A percentile compares a stretch with the other conserved stretches of the same genome.
phyloP scores from a whole-genome alignment of 139 green algal species.

The Chlamydomonas sphaeroides region DNA sequence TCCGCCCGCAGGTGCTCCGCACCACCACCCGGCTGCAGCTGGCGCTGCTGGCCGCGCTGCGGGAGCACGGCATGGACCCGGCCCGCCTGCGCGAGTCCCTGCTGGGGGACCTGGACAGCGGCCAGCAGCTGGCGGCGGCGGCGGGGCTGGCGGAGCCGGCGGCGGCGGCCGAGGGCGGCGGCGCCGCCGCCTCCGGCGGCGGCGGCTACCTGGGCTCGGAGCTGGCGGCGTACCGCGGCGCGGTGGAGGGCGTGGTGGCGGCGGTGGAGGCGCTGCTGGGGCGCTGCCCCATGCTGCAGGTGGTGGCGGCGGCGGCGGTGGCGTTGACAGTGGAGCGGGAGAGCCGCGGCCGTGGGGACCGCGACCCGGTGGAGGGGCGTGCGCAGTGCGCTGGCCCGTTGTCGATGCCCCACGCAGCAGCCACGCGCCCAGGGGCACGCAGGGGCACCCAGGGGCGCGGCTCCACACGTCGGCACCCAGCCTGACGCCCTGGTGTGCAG shows the following conservation, averaged over 20 bases:
- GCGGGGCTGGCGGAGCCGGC: conserved; percentile 10
- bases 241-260: conserved; percentile 27
- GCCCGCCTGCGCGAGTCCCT: conserved; percentile 27
- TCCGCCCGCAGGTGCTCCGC: no score
- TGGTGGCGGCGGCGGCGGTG: no score
- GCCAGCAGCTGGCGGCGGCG: conserved; percentile 28
- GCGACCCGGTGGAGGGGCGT: no score
- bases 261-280: not conserved
- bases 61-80: conserved; percentile 40
- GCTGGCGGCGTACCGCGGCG: conserved; percentile 16
- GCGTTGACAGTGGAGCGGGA: no score
- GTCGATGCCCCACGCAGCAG: no score
- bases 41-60: conserved; percentile 48
- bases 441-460: no score
- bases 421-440: no score
- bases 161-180: not conserved
- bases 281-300: not conserved
- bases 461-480: no score
- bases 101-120: conserved; percentile 34
- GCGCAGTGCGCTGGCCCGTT: no score
- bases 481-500: no score
- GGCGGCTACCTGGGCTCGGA: not conserved
- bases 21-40: conserved; percentile 21
- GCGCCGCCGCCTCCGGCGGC: not conserved
- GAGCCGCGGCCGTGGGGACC: no score